Evolutionary conservation across 805 yeast species (phyloP), one percentile per base, ranked within the genome.

Genomic region (Saccharomycopsis amapae): DNA sequence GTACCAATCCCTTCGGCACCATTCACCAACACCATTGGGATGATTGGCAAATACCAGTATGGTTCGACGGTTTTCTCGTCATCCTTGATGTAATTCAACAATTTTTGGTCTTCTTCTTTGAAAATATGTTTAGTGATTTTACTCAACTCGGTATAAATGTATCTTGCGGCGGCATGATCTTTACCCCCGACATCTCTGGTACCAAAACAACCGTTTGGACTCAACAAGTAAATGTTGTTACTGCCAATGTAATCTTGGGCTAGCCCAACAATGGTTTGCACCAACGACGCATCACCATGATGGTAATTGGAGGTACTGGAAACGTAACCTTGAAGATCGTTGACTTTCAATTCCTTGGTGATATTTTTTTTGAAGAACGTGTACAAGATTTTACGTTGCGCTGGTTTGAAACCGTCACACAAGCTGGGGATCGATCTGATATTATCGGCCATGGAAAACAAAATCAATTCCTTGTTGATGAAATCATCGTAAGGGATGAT

Each of bases 1-100:
- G 98, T 89, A 52, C 98, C 98, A 62, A 93, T 93, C 68, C 98
- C 98, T 64, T 93, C 98, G 6, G 90, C 74, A 48, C 98, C 98
- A 59, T 93, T 93, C 4, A 93, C 95, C 51, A 93, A 71, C n/a
- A 93, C 61, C 86, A 88, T 85, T 7, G 98, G 98, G 33, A 93
- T 56, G n/a, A 93, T 79, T 1, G 98, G 98, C 34, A 86, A 69
- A 62, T 87, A 93, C 88, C 94, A 87, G 56, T 85, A 88, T 0
- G 98, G 98, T 62, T 93, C 98, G 17, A 90, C 95, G 0, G 90
- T 79, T 52, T 78, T 81, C 56, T 87, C 97, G 66, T 93, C 98
- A 61, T 89, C 98, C 59, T 86, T 88, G 48, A 87, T 68, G 62
- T 90, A 90, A 0, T 71, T 74, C 55, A 81, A 77, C 40, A 93